Evolutionary conservation across 1,139 yeast genomes (phyloP).

Genomic region (Magnusiomyces sp.): DNA sequence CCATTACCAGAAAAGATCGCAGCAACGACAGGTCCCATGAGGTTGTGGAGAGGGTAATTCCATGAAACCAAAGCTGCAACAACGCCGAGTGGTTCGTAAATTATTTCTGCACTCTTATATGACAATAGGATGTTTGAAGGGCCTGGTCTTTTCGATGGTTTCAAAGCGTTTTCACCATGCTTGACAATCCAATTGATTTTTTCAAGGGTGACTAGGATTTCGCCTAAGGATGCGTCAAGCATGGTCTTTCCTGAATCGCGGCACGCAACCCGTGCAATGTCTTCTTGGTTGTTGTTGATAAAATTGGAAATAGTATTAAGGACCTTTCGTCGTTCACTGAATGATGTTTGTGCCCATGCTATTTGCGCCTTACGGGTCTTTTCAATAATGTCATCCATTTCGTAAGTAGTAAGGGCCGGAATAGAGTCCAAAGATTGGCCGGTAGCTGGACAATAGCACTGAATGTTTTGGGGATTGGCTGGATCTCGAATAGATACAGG

Average conservation of each 20-base stretch:
- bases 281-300: slow-evolving; percentile 73
- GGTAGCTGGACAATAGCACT: slow-evolving; percentile 92
- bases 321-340: slow-evolving; percentile 59
- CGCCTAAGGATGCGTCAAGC: slow-evolving; percentile 95
- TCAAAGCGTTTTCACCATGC: slow-evolving; percentile 67
- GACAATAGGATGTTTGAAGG: slow-evolving; percentile 76
- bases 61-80: slow-evolving; percentile 89
- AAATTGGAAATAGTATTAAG: slow-evolving; percentile 63
- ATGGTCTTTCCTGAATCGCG: slow-evolving; percentile 94
- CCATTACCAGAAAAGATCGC: slow-evolving; percentile 86
- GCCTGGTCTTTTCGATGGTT: slow-evolving; percentile 73
- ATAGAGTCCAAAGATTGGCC: slow-evolving; percentile 77
- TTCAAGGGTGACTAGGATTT: slow-evolving; percentile 80
- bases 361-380: slow-evolving; percentile 45
- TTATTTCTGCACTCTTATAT: slow-evolving; percentile 81
- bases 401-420: slow-evolving; percentile 51
- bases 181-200: slow-evolving; percentile 82
- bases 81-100: slow-evolving; percentile 84
- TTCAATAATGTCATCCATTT: slow-evolving; percentile 57
- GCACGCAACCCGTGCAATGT: slow-evolving; percentile 85
- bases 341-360: slow-evolving; percentile 50
- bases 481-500: slow-evolving; percentile 46
- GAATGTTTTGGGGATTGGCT: slow-evolving; percentile 59
- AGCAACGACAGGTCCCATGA: slow-evolving; percentile 87
- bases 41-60: slow-evolving; percentile 88